These are phyloP conservation scores for Wallemia mellicola DNA, from an alignment of 1,284 basidiomycete species.

Conservation along the genomic window DNA sequence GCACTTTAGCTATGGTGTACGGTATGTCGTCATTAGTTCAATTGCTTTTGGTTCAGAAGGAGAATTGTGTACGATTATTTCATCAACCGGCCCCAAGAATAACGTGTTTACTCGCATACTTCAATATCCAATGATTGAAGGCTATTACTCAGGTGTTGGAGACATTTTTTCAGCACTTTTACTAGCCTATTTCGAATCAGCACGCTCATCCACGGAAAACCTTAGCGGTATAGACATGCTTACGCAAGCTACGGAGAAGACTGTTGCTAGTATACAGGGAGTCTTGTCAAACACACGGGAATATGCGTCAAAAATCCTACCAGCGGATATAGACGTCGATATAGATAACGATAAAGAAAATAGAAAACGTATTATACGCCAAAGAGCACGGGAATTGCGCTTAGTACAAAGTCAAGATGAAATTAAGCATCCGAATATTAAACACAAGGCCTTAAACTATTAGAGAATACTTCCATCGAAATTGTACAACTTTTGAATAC, in stretches of 20 bases:
- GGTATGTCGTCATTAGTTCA: conserved; percentile 73
- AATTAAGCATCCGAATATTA: conserved; percentile 12
- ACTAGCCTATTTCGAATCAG: conserved; percentile 39
- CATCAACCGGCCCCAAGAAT: not conserved
- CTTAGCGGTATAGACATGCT: conserved; percentile 22
- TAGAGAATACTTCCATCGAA: too few relatives aligned
- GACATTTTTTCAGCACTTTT: conserved; percentile 88
- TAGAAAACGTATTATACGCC: conserved; percentile 29
- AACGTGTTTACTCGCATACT: not conserved
- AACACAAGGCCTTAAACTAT: too few relatives aligned
- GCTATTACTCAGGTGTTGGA: conserved; percentile 87
- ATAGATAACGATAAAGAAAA: conserved; percentile 23
- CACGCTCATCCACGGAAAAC: too few relatives aligned
- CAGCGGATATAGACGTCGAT: conserved; percentile 45
- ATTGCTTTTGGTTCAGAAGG: conserved; percentile 17
- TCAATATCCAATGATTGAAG: conserved; percentile 25
- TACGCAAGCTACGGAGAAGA: conserved; percentile 20
- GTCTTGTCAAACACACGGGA: conserved; percentile 42
- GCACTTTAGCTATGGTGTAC: conserved; percentile 41
- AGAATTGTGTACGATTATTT: not conserved
- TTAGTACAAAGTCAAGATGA: conserved; percentile 43
- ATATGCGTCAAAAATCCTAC: conserved; percentile 11
- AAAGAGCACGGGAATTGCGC: conserved; percentile 50
- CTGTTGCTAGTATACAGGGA: conserved; percentile 58
- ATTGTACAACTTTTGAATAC: too few relatives aligned